Evolutionary conservation across 306 rosid species (phyloP), one percentile per base, ranked within the genome.

Genomic region (Quillaja saponaria): DNA sequence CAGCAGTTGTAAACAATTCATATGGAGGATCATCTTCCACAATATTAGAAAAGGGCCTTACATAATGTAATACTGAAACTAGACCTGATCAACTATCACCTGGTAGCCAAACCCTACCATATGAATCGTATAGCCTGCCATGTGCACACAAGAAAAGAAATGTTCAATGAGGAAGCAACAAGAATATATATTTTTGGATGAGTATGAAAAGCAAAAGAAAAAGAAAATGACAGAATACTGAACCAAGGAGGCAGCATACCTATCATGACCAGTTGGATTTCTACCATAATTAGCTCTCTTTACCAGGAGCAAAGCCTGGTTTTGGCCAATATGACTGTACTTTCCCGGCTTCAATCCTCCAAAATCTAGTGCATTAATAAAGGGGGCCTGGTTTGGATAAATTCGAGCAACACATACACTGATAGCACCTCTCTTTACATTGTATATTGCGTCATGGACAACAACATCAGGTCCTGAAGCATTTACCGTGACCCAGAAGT

Each of bases 361-460:
- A 10, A 69, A 37, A 55, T 69, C 77, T 8, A 69, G 19, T 0
- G 68, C 68, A 0, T 74, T 69, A 41, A 79, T 61, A 48, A 79
- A 74, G 0, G 83, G 83, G 10, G 69, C 25, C 49, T 79, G 67
- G 62, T 67, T 61, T 10, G 73, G 54, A 9, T 48, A 4, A 5
- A 51, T 60, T 50, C 55, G 83, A 49, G 69, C 80, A 8, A 69
- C 17, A 44, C 79, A 73, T 1, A 74, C 10, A 8, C 47, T 49
- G 4, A 51, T 69, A 8, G 33, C 13, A 15, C 49, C 69, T 1
- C 18, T 45, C 15, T 49, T 60, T 6, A 59, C 20, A 6, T 45
- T 62, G 21, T 68, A 78, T 3, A 72, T 40, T 0, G 56, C 34
- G 40, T 71, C 78, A 0, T 34, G 1, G 13, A 6, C 20, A 10